Evolutionary conservation across 2,329 filamentous ascomycete species (phyloP).

Genomic region (Alternaria infectoria): DNA sequence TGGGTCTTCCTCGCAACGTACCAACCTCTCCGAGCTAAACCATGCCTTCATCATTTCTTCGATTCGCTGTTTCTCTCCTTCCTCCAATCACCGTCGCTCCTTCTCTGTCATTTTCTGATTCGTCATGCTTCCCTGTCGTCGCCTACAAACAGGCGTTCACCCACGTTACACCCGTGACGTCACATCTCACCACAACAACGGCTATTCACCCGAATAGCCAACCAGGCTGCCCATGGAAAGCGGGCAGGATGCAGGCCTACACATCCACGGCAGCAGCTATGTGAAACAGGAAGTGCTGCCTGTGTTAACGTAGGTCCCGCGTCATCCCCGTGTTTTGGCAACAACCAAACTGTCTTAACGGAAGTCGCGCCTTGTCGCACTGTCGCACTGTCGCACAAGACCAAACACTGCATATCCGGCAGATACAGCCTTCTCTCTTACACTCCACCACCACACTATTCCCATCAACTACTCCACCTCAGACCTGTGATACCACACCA

Average conservation of each 20-base stretch:
- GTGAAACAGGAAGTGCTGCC: not conserved
- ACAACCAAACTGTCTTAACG: not conserved
- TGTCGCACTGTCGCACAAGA: not conserved
- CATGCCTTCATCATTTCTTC: not conserved
- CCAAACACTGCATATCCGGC: not conserved
- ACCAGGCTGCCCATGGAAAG: slow-evolving; percentile 16
- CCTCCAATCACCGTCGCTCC: not conserved
- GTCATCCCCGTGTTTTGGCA: slow-evolving; percentile 20
- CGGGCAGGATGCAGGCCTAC: not conserved
- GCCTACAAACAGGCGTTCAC: slow-evolving; percentile 10
- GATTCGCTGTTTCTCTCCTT: not conserved
- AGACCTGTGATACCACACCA: not conserved
- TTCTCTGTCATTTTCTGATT: not conserved
- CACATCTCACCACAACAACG: slow-evolving; percentile 18
- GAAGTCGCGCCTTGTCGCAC: slow-evolving; percentile 8
- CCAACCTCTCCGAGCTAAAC: not conserved
- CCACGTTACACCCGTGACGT: slow-evolving; percentile 23
- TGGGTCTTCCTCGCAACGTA: not conserved
- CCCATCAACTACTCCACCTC: not conserved
- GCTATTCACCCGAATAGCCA: slow-evolving; percentile 22
- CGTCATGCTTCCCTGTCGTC: not conserved
- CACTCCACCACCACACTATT: not conserved
- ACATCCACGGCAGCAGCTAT: slow-evolving; percentile 15
- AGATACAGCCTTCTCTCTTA: not conserved
- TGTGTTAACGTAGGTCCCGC: slow-evolving; percentile 25